phyloP scores from a whole-genome alignment of 208 protist species.

The Trypanosoma melophagium region DNA sequence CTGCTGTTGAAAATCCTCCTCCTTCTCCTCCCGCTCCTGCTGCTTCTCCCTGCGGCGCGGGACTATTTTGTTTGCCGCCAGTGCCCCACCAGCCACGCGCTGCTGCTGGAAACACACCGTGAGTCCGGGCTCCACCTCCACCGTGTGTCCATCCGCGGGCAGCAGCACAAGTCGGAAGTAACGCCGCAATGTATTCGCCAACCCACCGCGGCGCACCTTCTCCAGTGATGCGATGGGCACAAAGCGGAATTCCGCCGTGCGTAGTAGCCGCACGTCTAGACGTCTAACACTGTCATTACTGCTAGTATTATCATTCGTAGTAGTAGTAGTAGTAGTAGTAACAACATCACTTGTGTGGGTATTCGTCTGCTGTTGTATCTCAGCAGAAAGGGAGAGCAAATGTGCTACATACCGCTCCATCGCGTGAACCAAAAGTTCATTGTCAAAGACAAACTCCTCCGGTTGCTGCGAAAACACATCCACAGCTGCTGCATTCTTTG shows the following conservation, averaged over 20 bases:
- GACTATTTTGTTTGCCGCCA: conserved; percentile 8
- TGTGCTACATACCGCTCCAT: conserved; percentile 26
- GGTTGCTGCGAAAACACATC: conserved; percentile 26
- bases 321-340: not conserved
- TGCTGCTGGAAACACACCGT: conserved; percentile 43
- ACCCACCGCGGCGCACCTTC: not conserved
- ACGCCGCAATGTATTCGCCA: conserved; percentile 17
- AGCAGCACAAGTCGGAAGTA: conserved; percentile 40
- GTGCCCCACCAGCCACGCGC: not conserved
- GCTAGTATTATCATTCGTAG: no score
- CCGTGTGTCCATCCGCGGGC: conserved; percentile 33
- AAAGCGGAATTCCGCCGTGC: conserved; percentile 19
- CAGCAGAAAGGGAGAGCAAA: not conserved
- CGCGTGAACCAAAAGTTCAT: conserved; percentile 25
- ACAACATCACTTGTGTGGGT: no score
- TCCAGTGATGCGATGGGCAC: not conserved
- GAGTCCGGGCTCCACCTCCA: conserved; percentile 84
- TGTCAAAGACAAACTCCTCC: conserved; percentile 33
- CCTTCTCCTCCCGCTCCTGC: not conserved
- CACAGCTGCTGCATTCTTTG: conserved; percentile 10
- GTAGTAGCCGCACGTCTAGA: not conserved
- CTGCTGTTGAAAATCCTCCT: not conserved
- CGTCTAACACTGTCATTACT: not conserved
- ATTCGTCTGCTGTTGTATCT: not conserved
- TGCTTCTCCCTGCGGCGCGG: not conserved